These are phyloP conservation scores for Cystoisospora suis DNA, from an alignment of 169 alveolate genomes.

Conservation along the genomic window DNA sequence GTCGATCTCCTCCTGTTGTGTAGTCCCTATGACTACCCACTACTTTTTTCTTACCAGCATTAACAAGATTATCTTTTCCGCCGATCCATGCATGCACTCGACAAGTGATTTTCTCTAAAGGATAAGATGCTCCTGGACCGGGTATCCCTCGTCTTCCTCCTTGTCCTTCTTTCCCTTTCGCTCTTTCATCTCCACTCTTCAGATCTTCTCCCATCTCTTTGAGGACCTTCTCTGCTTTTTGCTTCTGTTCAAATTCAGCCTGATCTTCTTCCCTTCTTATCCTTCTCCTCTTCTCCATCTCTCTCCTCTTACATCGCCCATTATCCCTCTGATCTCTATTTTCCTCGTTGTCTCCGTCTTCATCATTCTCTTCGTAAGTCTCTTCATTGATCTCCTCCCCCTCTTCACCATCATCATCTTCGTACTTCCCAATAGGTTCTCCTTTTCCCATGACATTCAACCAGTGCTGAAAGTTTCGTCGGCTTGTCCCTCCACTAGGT, in stretches of 20 bases:
- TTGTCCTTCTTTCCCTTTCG: neutral
- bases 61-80: constrained; percentile 57
- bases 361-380: neutral
- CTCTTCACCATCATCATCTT: neutral
- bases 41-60: constrained; percentile 38
- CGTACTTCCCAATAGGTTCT: neutral
- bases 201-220: neutral
- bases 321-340: neutral
- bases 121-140: constrained; percentile 40
- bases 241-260: neutral
- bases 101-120: constrained; percentile 44
- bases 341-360: neutral
- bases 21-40: too few species aligned
- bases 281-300: neutral
- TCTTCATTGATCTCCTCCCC: too few species aligned
- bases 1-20: too few species aligned
- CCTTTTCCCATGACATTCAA: neutral
- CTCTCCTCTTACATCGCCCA: neutral
- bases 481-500: constrained; percentile 41
- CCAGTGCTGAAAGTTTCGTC: constrained; percentile 5
- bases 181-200: neutral
- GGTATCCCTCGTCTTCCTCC: constrained; percentile 16
- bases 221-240: neutral
- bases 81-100: constrained; percentile 37
- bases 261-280: neutral